Evolutionary conservation across 257 asterid genomes (phyloP).

Genomic region (Solanum dulcamara): DNA sequence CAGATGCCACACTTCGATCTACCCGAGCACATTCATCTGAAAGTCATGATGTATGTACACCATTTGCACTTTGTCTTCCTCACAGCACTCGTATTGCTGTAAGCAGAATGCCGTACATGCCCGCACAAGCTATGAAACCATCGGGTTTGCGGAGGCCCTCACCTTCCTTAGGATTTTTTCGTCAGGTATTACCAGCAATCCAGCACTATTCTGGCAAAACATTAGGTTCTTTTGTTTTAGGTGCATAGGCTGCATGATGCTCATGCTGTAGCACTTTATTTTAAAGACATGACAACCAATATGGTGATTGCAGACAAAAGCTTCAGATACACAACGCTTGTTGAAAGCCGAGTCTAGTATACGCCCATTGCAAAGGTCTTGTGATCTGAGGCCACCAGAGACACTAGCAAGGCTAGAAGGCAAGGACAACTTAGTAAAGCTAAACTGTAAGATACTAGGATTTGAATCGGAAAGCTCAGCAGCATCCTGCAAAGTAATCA

Average conservation of each 20-base stretch:
- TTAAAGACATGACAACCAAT: not conserved
- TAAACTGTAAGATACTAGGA: constrained; percentile 16
- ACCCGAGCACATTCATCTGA: constrained; percentile 18
- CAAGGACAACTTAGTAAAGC: constrained; percentile 7
- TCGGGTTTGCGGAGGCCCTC: constrained; percentile 94
- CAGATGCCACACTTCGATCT: constrained; percentile 17
- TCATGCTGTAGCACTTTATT: not conserved
- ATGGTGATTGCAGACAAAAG: constrained; percentile 54
- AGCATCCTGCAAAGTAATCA: constrained; percentile 20
- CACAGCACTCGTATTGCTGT: constrained; percentile 23
- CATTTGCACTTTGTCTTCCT: constrained; percentile 17
- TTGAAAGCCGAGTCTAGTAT: constrained; percentile 23
- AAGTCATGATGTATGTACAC: constrained; percentile 14
- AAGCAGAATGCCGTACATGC: constrained; percentile 21
- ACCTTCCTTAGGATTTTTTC: constrained; percentile 80
- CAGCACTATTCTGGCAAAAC: not conserved
- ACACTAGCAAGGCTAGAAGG: constrained; percentile 14
- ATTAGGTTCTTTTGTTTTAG: constrained; percentile 3
- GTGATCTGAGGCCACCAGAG: constrained; percentile 20
- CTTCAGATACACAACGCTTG: constrained; percentile 22
- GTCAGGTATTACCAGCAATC: constrained; percentile 45
- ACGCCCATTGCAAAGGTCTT: constrained; percentile 26
- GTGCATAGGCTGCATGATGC: constrained; percentile 1
- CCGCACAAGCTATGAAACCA: constrained; percentile 37
- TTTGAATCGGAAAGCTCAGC: constrained; percentile 17